phyloP scores from a whole-genome alignment of 768 basidiomycete species.

The Collybiopsis confluens region DNA sequence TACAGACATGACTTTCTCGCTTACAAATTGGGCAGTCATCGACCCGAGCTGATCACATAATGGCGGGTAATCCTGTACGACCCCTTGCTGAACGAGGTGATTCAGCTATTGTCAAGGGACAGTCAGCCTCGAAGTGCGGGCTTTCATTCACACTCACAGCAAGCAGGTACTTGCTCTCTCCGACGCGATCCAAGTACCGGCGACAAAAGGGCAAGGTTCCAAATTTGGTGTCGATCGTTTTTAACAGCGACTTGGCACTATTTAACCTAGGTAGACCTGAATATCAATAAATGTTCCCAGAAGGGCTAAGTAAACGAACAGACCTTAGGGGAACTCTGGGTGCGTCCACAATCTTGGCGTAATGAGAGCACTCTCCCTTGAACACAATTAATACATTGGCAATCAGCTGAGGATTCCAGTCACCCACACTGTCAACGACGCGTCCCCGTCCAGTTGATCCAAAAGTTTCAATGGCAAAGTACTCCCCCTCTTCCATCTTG shows the following conservation, averaged over 20 bases:
- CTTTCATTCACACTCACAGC: slow-evolving; percentile 50
- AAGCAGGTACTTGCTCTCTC: slow-evolving; percentile 90
- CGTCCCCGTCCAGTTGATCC: slow-evolving; percentile 92
- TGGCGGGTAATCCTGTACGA: slow-evolving; percentile 82
- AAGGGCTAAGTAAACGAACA: slow-evolving; percentile 14
- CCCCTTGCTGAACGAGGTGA: slow-evolving; percentile 80
- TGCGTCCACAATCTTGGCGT: slow-evolving; percentile 69
- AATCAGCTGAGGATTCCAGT: background rate
- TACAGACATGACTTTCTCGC: slow-evolving; percentile 20
- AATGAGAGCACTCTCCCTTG: slow-evolving; percentile 93
- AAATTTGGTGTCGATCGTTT: slow-evolving; percentile 87
- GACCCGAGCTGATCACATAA: slow-evolving; percentile 78
- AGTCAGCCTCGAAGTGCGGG: slow-evolving; percentile 1
- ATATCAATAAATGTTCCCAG: background rate
- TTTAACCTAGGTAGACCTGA: slow-evolving; percentile 48
- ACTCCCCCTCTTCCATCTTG: slow-evolving; percentile 99
- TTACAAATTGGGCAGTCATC: slow-evolving; percentile 93
- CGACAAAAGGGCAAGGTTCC: slow-evolving; percentile 95
- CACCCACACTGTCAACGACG: slow-evolving; percentile 70
- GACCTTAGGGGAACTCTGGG: slow-evolving; percentile 75
- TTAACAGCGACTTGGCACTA: slow-evolving; percentile 81
- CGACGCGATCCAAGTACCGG: slow-evolving; percentile 87
- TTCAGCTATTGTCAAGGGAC: slow-evolving; percentile 55
- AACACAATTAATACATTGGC: background rate
- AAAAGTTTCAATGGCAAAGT: slow-evolving; percentile 98